Conservation (phyloP, 352 stramenopile species). For the Phytophthora citricola region DNA sequence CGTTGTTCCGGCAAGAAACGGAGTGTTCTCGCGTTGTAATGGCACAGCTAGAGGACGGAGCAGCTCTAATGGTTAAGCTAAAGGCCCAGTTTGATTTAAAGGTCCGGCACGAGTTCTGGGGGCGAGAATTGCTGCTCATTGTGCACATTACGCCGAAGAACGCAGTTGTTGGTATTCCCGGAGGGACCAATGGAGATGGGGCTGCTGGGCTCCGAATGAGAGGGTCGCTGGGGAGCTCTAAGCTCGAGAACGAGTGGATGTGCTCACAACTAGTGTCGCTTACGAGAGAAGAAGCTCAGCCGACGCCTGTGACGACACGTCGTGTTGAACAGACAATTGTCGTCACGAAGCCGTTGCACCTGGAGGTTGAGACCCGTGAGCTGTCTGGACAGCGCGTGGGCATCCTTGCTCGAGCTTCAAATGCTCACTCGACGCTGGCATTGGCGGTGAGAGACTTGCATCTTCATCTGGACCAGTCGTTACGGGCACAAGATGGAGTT, state of each 20-base stretch:
- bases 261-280: conserved; percentile 49
- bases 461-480: conserved; percentile 66
- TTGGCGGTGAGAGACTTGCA: conserved; percentile 67
- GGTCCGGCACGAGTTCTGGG: conserved; percentile 69
- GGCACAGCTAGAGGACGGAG: conserved; percentile 2
- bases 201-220: background rate
- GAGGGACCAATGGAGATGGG: background rate
- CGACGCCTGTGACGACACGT: conserved; percentile 48
- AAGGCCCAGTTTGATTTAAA: conserved; percentile 64
- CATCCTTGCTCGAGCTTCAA: conserved; percentile 57
- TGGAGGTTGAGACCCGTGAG: conserved; percentile 63
- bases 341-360: conserved; percentile 61
- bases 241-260: conserved; percentile 49
- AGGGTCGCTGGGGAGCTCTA: conserved; percentile 5
- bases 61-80: conserved; percentile 30
- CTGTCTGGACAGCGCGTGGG: conserved; percentile 46
- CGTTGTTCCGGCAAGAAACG: conserved; percentile 71
- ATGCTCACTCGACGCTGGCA: conserved; percentile 48
- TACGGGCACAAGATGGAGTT: conserved; percentile 17
- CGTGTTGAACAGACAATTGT: conserved; percentile 55
- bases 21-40: conserved; percentile 45
- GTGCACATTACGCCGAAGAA: conserved; percentile 53
- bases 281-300: conserved; percentile 53
- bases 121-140: conserved; percentile 56
- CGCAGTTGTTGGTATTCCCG: conserved; percentile 15